These are phyloP conservation scores for Omphalea diandra DNA, from an alignment of 441 rosid genomes.

Conservation along the genomic window DNA sequence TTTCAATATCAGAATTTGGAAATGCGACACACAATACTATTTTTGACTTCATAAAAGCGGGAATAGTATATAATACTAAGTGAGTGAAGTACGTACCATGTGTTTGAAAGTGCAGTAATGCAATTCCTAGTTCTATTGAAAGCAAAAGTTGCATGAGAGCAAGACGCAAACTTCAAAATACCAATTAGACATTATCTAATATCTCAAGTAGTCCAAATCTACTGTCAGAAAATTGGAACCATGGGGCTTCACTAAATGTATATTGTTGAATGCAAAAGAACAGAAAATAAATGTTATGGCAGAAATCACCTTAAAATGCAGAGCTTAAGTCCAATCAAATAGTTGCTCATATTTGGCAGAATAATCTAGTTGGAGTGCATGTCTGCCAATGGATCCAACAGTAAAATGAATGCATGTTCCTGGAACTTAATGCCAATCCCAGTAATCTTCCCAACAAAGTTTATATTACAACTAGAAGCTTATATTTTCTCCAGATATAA, in stretches of 20 bases:
- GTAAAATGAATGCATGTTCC: slow-evolving; percentile 10
- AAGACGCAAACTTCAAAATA: not conserved
- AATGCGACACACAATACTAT: not conserved
- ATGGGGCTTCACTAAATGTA: not conserved
- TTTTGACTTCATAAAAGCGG: not conserved
- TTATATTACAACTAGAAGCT: not conserved
- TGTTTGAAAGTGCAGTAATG: not conserved
- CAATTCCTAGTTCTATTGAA: not conserved
- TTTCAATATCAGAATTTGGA: not conserved
- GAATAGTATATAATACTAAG: too few relatives aligned
- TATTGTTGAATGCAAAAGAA: slow-evolving; percentile 1
- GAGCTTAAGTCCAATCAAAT: slow-evolving; percentile 21
- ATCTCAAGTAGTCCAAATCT: not conserved
- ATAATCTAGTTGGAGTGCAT: slow-evolving; percentile 12
- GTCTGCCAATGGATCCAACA: slow-evolving; percentile 23
- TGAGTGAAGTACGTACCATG: not conserved
- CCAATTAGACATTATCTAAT: slow-evolving; percentile 8
- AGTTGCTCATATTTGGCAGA: slow-evolving; percentile 19
- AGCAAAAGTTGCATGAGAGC: not conserved
- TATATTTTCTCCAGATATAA: not conserved
- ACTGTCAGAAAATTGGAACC: not conserved
- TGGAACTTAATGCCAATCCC: slow-evolving; percentile 17
- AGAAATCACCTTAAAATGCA: slow-evolving; percentile 22
- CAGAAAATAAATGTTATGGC: slow-evolving; percentile 14
- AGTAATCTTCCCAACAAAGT: slow-evolving; percentile 11